Evolutionary conservation across 805 yeast genomes (phyloP), one percentile per base, ranked within the genome.

Genomic region (Suhomyces tanzawaensis): DNA sequence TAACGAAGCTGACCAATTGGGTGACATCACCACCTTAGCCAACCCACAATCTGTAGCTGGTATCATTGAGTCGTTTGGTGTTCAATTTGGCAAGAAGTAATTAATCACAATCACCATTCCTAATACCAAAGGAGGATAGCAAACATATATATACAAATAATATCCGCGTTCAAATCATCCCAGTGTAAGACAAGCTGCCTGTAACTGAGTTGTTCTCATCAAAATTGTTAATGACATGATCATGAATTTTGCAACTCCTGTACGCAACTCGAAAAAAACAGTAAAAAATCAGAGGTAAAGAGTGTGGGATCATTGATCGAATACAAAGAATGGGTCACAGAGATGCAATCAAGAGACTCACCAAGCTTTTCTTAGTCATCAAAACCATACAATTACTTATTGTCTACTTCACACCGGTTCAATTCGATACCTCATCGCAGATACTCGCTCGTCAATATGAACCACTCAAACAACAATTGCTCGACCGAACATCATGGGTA

Each of bases 1-100:
- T 36, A 90, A 91, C 50, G 97, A 91, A 72, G 95, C 83, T 50
- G 95, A 86, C 49, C 86, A 83, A 60, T 75, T 93, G 51, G 99
- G 99, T 47, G 99, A 91, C 60, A 74, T 84, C 58, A 81, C 87
- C 25, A 84, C 93, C 12, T 74, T 84, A 57, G 79, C 89, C 34
- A 84, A 85, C 58, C 91, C 93, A 16, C 79, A 75, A 44, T 75
- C 82, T 48, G 91, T 84, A 30, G 77, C 74, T 27, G 82, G 81
- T 41, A 68, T 84, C 51, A 82, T 84, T 41, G 74, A 39, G 21
- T 50, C 66, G 22, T 67, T 68, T 40, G 57, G 40, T 28, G 50
- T 48, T 16, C 74, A 69, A 52, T 66, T 69, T 46, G 71, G 63
- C 42, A 66, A 66, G 58, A 66, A 67, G 55, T 66, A 59, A 45